Percentiles rank a stretch among this genome's conserved stretches.
Conservation (phyloP, 176 grass and related monocot genomes). For the Musa acuminata region DNA sequence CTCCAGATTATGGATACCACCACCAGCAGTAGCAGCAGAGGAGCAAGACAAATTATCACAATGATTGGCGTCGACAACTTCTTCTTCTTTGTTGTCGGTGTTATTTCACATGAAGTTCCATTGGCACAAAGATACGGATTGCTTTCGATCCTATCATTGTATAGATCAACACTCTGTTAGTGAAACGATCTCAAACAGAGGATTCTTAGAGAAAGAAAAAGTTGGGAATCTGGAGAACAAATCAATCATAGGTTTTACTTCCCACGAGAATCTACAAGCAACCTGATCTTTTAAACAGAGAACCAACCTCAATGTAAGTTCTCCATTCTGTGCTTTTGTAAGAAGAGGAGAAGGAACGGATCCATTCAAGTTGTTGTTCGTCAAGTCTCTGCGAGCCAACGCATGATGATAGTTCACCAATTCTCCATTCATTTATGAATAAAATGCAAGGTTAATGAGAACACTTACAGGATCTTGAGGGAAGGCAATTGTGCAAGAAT, state of each 20-base stretch:
- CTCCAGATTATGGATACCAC: background rate
- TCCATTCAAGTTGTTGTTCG: constrained; percentile 31
- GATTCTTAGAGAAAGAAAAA: too few relatives aligned
- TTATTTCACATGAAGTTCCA: constrained; percentile 1
- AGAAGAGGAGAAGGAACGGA: constrained; percentile 38
- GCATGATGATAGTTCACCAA: background rate
- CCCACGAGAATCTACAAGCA: too few relatives aligned
- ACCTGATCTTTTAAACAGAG: background rate
- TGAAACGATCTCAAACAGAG: background rate
- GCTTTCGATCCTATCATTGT: background rate
- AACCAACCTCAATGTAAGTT: constrained; percentile 40
- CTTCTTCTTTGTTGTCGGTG: background rate
- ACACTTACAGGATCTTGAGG: constrained; percentile 36
- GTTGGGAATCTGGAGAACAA: too few relatives aligned
- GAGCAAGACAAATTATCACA: background rate
- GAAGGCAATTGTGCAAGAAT: constrained; percentile 36
- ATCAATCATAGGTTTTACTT: too few relatives aligned
- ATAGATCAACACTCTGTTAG: background rate
- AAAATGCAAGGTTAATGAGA: background rate
- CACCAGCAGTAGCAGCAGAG: background rate
- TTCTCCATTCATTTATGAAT: background rate
- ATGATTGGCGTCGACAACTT: background rate
- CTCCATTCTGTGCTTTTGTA: constrained; percentile 30
- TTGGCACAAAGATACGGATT: background rate
- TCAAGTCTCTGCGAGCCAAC: constrained; percentile 33